Evolutionary conservation across 164 flowering plant genomes (phyloP), one percentile per base, ranked within the genome.

Genomic region (Kalanchoe fedtschenkoi): DNA sequence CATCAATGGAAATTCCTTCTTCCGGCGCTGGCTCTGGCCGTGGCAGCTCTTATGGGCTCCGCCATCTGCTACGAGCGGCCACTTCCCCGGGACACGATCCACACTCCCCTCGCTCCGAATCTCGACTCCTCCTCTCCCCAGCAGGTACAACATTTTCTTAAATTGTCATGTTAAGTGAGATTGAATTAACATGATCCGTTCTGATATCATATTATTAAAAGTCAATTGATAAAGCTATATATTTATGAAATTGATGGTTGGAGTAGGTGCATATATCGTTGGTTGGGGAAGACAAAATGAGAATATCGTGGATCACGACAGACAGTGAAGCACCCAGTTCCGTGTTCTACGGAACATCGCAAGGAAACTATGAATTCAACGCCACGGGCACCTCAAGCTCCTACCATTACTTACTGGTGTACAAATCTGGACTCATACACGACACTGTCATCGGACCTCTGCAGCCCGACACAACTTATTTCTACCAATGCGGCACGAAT

Each of bases 261-360:
- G 15, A 13, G 11, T 68, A 90, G 97, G 95, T 88, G 43, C 97
- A 88, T 62, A 74, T 83, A 59, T 86, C 97, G 17, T 1, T 83
- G 62, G 87, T 73, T 6, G 95, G 95, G 5, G 22, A n/a, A n/a
- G 81, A 86, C 64, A 76, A 75, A 66, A 86, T 88, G 91, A 79
- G 88, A 70, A 76, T 88, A 65, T 61, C 86, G 22, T 88, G 92
- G 95, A 75, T 90, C 0, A 84, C 95, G 0, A 34, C 29, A 5
- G 68, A 72, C 0, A 69, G 60, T 7, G 28, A 22, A 0, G 61
- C 80, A 37, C 71, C 79, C 0, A 44, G 91, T 0, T 65, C 30
- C 0, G 89, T 90, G 0, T 37, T 70, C 0, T 88, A 88, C 19
- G 89, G 92, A 2, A 78, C 79, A 5, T 74, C 83, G 19, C 63